Base-by-base conservation (phyloP, 371 early-diverging fungal species). In the Mucor saturninus region DNA sequence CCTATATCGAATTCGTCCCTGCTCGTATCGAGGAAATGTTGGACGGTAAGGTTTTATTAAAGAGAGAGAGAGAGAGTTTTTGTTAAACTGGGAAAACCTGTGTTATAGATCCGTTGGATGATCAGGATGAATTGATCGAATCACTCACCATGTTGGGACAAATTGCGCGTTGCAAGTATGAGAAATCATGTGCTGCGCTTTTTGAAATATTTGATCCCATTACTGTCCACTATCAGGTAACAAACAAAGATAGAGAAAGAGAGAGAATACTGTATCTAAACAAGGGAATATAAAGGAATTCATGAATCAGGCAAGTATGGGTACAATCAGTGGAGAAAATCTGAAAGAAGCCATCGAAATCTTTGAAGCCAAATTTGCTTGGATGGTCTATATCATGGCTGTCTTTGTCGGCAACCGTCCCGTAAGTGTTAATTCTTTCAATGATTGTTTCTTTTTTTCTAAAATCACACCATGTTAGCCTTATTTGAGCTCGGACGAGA, bases 321-420 rank as follows among this genome's bases (percentile, higher is more conserved):
- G 62, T 5, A 28, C 50, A 0, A 55, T 67, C 2, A 35, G 49
- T 32, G 67, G 61, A 6, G 75, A 76, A 15, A 72, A 62, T 2
- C 50, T 69, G 49, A 78, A 74, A 13, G 75, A 76, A 3, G 70
- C 80, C 0, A 51, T 80, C 26, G 80, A 74, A 5, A 64, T 83
- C 0, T 77, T 73, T 39, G 89, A 90, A 64, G 68, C 80, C 39
- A 83, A 84, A 75, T 79, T 93, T 63, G 83, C 93, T 0, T 93
- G 93, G 93, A 73, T 90, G 38, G 84, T 91, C 26, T 90, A 93
- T 56, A 77, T 88, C 28, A 88, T 87, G 65, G 89, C 87, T 40
- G 81, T 85, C 10, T 86, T 82, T 64, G 71, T 84, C 57, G 89
- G 81, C n/a, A 90, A 72, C 54, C 79, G 88, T 61, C 76, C 80